Base-by-base conservation (phyloP, 2,329 filamentous ascomycete genomes). In the Phialophora expanda region DNA sequence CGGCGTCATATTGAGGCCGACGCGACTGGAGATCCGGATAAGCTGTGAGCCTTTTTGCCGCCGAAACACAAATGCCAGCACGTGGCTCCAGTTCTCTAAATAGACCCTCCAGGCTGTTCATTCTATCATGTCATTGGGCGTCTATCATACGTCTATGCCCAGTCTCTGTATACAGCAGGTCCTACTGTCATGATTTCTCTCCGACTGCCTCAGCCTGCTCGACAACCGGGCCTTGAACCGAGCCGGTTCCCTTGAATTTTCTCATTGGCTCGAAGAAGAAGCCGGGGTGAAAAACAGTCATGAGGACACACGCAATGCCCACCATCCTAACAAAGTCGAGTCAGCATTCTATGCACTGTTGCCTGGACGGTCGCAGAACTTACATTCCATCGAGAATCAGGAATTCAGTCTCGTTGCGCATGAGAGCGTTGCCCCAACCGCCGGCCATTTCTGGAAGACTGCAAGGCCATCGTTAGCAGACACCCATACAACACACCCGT, bases 381-480 rank as follows among this genome's bases (percentile, higher is more conserved):
- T 69, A 81, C 80, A 79, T 79, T 74, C 80, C 81, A 69, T 83
- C 81, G 4, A 83, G 73, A 7, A 83, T 72, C 24, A 83, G 73
- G 63, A 83, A 83, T 63, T 82, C 80, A 5, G 74, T 73, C 71
- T 83, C 80, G 41, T 79, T 79, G 60, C 77, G 77, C 81, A 83
- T 83, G 50, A 82, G 68, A 0, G 76, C 73, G 55, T 78, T 80
- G 24, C 81, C 81, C 81, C 81, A 83, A 3, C 81, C 81, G 26
- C 81, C 80, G 4, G 80, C 78, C 81, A 83, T 83, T 70, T 83
- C 81, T 3, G 81, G 81, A 6, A 83, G 75, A 74, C 80, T 82
- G 65, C 50, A 54, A 56, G 2, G 54, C 51, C 67, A 68, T 66
- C 26, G 24, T 61, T 20, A 55, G 20, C 24, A 6, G 2, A 30